A percentile compares a stretch with the other conserved stretches of the same genome.
phyloP scores from a whole-genome alignment of 2,329 filamentous ascomycete genomes.

The Aspergillus bombycis region DNA sequence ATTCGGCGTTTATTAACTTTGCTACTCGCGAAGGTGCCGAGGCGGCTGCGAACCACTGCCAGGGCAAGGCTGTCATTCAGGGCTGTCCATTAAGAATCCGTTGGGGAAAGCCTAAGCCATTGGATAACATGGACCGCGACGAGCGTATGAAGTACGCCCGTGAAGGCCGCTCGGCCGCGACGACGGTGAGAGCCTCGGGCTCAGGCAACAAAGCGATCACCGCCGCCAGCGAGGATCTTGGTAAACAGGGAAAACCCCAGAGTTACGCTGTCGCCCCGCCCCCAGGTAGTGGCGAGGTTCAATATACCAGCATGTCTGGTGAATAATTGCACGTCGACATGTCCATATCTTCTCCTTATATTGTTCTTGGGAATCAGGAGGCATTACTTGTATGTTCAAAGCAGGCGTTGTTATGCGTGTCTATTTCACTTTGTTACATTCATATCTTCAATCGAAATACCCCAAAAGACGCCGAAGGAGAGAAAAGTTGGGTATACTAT shows the following conservation, averaged over 20 bases:
- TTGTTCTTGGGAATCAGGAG: conserved; percentile 29
- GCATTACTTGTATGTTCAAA: conserved; percentile 32
- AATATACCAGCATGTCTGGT: conserved; percentile 84
- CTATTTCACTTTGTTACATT: conserved; percentile 30
- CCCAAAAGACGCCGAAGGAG: conserved; percentile 35
- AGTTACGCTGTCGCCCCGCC: conserved; percentile 68
- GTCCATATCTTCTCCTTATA: conserved; percentile 14
- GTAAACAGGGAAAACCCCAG: conserved; percentile 40
- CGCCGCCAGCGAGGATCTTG: conserved; percentile 46
- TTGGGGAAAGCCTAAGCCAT: conserved; percentile 89
- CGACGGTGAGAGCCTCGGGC: conserved; percentile 47
- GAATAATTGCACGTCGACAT: conserved; percentile 55
- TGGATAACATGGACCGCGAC: conserved; percentile 89
- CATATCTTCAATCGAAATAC: conserved; percentile 33
- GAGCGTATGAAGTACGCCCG: conserved; percentile 78
- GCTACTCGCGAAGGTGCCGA: conserved; percentile 83
- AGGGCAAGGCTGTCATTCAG: conserved; percentile 85
- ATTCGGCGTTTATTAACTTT: conserved; percentile 97
- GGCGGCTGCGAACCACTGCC: conserved; percentile 78
- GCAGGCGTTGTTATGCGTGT: conserved; percentile 38
- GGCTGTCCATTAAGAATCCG: conserved; percentile 87
- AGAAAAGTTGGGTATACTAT: conserved; percentile 43
- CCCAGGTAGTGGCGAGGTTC: conserved; percentile 74
- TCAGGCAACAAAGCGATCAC: conserved; percentile 37
- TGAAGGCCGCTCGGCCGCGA: conserved; percentile 69